A percentile compares a stretch with the other conserved stretches of the same genome.
These are phyloP conservation scores for Arthrobotrys pseudoclavata DNA, from an alignment of 2,329 filamentous ascomycete genomes.

Conservation along the genomic window DNA sequence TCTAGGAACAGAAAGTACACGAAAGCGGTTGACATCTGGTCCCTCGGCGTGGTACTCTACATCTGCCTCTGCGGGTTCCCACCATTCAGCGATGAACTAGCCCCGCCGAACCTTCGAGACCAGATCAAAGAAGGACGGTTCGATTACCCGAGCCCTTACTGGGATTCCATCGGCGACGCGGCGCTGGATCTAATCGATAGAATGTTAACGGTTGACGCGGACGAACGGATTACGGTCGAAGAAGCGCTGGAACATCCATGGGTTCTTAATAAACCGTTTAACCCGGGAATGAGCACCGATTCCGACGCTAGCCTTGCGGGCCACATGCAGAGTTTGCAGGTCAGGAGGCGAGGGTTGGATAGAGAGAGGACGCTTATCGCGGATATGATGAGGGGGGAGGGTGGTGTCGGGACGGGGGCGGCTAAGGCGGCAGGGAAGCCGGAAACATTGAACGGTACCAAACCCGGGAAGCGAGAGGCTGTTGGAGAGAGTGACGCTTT, in stretches of 20 bases:
- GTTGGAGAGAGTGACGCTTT: constrained; percentile 50
- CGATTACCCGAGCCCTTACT: constrained; percentile 96
- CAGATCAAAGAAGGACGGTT: constrained; percentile 89
- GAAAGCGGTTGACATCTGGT: constrained; percentile 96
- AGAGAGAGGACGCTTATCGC: constrained; percentile 85
- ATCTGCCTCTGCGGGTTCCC: constrained; percentile 97
- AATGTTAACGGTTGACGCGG: constrained; percentile 91
- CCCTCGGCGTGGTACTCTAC: constrained; percentile 95
- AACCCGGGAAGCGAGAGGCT: constrained; percentile 47
- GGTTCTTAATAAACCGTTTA: constrained; percentile 76
- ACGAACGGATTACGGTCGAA: constrained; percentile 86
- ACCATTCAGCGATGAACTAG: constrained; percentile 96
- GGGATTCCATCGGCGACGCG: constrained; percentile 87
- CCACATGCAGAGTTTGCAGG: constrained; percentile 83
- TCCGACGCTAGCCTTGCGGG: constrained; percentile 77
- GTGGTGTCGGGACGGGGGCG: constrained; percentile 9
- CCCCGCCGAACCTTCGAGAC: constrained; percentile 71
- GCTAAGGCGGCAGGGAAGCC: constrained; percentile 26
- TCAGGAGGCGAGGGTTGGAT: constrained; percentile 78
- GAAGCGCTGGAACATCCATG: constrained; percentile 93
- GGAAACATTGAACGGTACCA: constrained; percentile 54
- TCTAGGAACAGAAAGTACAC: constrained; percentile 88
- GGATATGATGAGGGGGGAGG: constrained; percentile 59
- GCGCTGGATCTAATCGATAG: constrained; percentile 93
- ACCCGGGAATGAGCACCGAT: constrained; percentile 86